Conservation (phyloP, 1,139 yeast species). For the Protomyces macrosporus region DNA sequence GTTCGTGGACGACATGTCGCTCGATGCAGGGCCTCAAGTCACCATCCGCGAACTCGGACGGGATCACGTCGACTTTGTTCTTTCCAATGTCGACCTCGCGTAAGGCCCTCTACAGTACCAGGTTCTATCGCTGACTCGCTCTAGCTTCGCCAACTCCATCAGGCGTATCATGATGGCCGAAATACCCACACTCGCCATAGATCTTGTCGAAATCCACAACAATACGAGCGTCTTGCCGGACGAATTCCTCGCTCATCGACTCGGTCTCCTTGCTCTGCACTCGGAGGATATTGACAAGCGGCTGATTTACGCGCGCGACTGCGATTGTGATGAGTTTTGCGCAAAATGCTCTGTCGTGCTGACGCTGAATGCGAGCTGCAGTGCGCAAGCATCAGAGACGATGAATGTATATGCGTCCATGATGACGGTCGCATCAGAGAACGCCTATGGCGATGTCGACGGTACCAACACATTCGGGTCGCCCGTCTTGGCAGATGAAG, state of each 20-base stretch:
- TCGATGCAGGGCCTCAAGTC: conserved; percentile 61
- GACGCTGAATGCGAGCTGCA: conserved; percentile 80
- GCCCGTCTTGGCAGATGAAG: conserved; percentile 76
- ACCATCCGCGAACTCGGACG: conserved; percentile 79
- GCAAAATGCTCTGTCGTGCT: conserved; percentile 87
- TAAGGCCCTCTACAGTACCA: conserved; percentile 34
- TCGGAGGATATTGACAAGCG: conserved; percentile 71
- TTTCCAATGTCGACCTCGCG: conserved; percentile 81
- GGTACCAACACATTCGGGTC: conserved; percentile 48
- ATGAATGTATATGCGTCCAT: conserved; percentile 89
- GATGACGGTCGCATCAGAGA: conserved; percentile 41
- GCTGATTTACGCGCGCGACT: conserved; percentile 55
- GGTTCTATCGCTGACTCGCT: not conserved
- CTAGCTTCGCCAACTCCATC: conserved; percentile 75
- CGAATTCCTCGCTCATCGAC: conserved; percentile 87
- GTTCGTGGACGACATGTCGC: not conserved
- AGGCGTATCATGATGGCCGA: conserved; percentile 92
- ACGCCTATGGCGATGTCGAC: conserved; percentile 35
- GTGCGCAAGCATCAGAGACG: conserved; percentile 60
- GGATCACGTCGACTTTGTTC: conserved; percentile 84
- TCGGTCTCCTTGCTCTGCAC: conserved; percentile 84
- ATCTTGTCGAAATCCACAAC: conserved; percentile 86
- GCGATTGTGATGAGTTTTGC: conserved; percentile 97
- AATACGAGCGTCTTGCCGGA: conserved; percentile 95
- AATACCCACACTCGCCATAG: conserved; percentile 59